Base-by-base conservation (phyloP, 2,329 filamentous ascomycete genomes). In the Aureobasidium sp. region DNA sequence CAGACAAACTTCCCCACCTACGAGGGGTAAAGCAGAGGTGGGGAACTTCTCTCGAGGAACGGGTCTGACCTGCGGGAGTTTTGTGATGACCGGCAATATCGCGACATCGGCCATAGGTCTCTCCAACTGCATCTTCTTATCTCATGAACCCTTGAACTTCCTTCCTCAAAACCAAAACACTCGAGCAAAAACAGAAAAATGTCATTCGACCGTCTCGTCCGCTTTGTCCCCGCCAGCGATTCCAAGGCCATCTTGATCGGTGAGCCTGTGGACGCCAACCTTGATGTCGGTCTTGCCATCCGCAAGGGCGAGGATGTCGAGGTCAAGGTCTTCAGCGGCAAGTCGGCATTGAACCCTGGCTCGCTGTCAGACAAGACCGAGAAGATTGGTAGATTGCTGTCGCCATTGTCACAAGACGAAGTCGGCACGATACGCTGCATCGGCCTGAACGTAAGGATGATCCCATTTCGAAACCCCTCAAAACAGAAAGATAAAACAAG, bases 391-490 rank as follows among this genome's bases (percentile, higher is more conserved):
- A 55, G 58, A 11, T 66, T 83, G 12, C 68, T 83, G 35, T 79
- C 78, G 2, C 77, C 78, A 6, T 58, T 80, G 19, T 62, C 73
- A 1, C 65, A 68, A 51, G 61, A 62, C 17, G 77, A 80, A 58
- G 74, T 78, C 45, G 79, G 79, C 21, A 76, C 78, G 0, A 79
- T 83, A 48, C 71, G 79, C 40, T 81, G 79, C 60, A 78, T 83
- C 56, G 79, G 79, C 0, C 59, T 83, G 56, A 82, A 83, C 56
- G 74, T 74, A 61, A 57, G 67, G 61, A 11, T 21, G 10, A 22
- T 8, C 27, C 40, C 17, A 39, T 14, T n/a, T 16, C 6, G 16
- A 21, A 16, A 16, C 4, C 21, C 10, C 6, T n/a, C 2, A 11
- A n/a, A 35, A 38, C 4, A n/a, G 6, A 17, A 3, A 25, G 24